Evolutionary conservation across 768 basidiomycete genomes (phyloP), one percentile per base, ranked within the genome.

Genomic region (Trametes cubensis): DNA sequence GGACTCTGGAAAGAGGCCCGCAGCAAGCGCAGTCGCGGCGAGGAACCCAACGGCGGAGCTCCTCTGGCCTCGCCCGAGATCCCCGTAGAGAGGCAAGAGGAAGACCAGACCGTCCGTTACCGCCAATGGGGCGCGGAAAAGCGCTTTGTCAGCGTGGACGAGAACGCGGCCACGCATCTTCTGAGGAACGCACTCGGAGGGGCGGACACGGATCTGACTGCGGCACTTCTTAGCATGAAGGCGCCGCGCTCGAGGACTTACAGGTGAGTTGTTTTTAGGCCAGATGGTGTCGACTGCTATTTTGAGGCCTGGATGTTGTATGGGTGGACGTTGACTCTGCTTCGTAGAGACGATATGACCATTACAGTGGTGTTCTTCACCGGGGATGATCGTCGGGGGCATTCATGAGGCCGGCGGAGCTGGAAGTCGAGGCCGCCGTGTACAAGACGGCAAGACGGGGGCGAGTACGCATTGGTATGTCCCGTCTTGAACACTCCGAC

Each of bases 171-270:
- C 0, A 79, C 78, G 6, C 84, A 86, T 71, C 64, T 87, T 30
- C 72, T 80, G 38, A 72, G 83, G 54, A 86, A 85, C 63, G 82
- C 82, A 1, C 73, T 86, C 0, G 83, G 83, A 7, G 84, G 85
- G 1, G 80, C 79, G 5, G 75, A 83, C 68, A 50, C 66, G 21
- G 78, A 82, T 64, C 69, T 81, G 44, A 74, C 73, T 49, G 70
- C 69, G 18, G 76, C 79, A 1, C 67, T 85, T 55, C 59, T 83
- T 53, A 69, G 65, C 49, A 72, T 81, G 65, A 72, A 69, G 17
- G 66, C 73, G 11, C 77, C 80, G 0, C 66, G 79, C 23, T 69
- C 77, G 15, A 70, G 80, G 62, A 61, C 71, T 55, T 76, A 73
- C 63, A 74, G 77, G 82, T 80, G 44, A 47, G 76, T 63, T 10